Conservation (phyloP, 2,329 filamentous ascomycete species). For the Aspergillus sojae region DNA sequence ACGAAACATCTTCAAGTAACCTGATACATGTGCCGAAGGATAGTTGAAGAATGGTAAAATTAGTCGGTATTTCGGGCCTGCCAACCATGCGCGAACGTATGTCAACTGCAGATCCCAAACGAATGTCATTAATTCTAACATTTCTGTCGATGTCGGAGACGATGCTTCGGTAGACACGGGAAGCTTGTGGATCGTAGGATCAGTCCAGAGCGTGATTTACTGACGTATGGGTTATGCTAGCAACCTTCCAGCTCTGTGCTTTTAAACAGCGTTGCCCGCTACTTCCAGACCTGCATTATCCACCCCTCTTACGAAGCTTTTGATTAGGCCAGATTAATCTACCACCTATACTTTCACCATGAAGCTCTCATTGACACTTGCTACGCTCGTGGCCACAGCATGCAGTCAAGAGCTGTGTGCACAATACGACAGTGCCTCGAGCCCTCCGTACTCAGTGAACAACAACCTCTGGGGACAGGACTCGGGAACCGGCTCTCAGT, state of each 20-base stretch:
- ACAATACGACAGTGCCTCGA: slow-evolving; percentile 32
- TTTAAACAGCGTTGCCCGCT: not conserved
- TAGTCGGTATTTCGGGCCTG: not conserved
- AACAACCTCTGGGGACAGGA: slow-evolving; percentile 52
- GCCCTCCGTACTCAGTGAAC: slow-evolving; percentile 48
- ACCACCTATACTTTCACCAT: not conserved
- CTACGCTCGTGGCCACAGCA: not conserved
- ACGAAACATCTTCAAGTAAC: no score
- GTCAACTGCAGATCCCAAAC: not conserved
- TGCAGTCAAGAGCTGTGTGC: slow-evolving; percentile 3
- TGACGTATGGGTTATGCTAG: not conserved
- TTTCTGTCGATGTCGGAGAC: not conserved
- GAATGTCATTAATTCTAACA: not conserved
- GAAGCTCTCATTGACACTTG: not conserved
- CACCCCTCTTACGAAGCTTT: not conserved
- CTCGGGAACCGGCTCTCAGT: slow-evolving; percentile 41
- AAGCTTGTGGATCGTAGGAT: not conserved
- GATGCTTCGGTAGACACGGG: not conserved
- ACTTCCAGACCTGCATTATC: not conserved
- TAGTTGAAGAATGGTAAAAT: not conserved
- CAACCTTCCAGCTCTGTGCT: not conserved
- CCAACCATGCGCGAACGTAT: not conserved
- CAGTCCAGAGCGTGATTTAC: not conserved
- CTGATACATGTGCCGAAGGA: not conserved
- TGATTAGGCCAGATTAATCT: not conserved